Conservation (phyloP, 2,329 filamentous ascomycete species). For the Aotearoamyces nothofagi region DNA sequence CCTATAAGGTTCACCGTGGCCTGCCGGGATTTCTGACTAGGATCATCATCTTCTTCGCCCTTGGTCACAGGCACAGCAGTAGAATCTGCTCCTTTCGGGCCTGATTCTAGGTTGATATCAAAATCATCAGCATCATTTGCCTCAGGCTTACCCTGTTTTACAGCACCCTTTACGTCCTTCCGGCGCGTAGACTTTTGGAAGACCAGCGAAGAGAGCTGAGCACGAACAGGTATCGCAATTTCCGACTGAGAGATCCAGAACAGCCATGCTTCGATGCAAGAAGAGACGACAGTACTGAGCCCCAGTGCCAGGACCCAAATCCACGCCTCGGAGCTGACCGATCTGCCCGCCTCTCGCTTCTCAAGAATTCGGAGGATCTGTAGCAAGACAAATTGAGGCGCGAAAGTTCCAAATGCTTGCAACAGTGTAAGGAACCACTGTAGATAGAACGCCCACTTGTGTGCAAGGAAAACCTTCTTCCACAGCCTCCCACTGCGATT, state of each 20-base stretch:
- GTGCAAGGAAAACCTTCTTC: conserved; percentile 41
- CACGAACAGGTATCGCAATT: conserved; percentile 49
- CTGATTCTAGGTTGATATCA: conserved; percentile 17
- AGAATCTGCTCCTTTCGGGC: conserved; percentile 1
- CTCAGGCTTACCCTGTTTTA: conserved; percentile 29
- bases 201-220: conserved; percentile 55
- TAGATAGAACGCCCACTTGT: conserved; percentile 35
- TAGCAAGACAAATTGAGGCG: conserved; percentile 54
- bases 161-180: conserved; percentile 56
- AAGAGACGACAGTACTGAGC: conserved; percentile 32
- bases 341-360: conserved; percentile 26
- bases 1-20: conserved; percentile 65
- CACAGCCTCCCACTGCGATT: conserved; percentile 38
- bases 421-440: conserved; percentile 40
- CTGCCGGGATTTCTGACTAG: conserved; percentile 44
- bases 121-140: conserved; percentile 9
- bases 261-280: conserved; percentile 48
- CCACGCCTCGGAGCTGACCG: conserved; percentile 40
- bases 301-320: conserved; percentile 53
- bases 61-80: conserved; percentile 5
- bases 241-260: conserved; percentile 52
- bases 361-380: conserved; percentile 53
- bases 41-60: conserved; percentile 29
- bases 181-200: conserved; percentile 65
- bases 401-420: conserved; percentile 33